These are phyloP conservation scores for Trichoderma atrobrunneum DNA, from an alignment of 2,329 filamentous ascomycete genomes.

Conservation along the genomic window DNA sequence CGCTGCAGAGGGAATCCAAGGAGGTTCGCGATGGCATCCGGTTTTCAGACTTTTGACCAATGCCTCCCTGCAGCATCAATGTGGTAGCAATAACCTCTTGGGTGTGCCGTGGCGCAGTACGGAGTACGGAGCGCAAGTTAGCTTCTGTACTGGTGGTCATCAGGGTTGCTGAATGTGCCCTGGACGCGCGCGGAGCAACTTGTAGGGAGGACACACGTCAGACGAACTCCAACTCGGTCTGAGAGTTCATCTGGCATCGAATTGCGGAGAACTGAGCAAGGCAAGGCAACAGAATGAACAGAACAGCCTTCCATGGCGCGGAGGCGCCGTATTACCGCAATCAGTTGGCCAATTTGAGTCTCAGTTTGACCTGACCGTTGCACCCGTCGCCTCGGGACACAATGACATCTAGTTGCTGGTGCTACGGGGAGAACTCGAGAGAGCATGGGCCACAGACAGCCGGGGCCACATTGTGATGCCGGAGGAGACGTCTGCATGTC, in stretches of 20 bases:
- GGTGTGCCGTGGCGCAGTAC: not conserved
- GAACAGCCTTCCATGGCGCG: not conserved
- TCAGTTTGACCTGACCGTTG: slow-evolving; percentile 11
- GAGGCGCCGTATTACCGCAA: not conserved
- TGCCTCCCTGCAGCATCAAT: not conserved
- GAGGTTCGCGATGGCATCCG: not conserved
- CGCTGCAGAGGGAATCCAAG: not conserved
- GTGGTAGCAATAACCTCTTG: not conserved
- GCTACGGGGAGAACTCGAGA: slow-evolving; percentile 7
- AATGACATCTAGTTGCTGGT: slow-evolving; percentile 12
- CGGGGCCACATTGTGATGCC: not conserved
- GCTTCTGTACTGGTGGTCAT: slow-evolving; percentile 4
- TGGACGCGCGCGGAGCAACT: not conserved
- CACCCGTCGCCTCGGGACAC: slow-evolving; percentile 14
- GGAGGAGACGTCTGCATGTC: slow-evolving; percentile 12
- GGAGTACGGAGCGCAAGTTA: not conserved
- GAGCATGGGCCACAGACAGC: slow-evolving; percentile 5
- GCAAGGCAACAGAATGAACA: not conserved
- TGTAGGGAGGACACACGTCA: not conserved
- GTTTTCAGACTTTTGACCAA: not conserved
- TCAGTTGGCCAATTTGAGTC: slow-evolving; percentile 7
- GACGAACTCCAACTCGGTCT: not conserved
- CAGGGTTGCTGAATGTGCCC: not conserved
- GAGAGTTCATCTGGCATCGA: not conserved
- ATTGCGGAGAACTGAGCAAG: not conserved